Base-by-base conservation (phyloP, 345 rosid species). In the Dovyalis caffra region DNA sequence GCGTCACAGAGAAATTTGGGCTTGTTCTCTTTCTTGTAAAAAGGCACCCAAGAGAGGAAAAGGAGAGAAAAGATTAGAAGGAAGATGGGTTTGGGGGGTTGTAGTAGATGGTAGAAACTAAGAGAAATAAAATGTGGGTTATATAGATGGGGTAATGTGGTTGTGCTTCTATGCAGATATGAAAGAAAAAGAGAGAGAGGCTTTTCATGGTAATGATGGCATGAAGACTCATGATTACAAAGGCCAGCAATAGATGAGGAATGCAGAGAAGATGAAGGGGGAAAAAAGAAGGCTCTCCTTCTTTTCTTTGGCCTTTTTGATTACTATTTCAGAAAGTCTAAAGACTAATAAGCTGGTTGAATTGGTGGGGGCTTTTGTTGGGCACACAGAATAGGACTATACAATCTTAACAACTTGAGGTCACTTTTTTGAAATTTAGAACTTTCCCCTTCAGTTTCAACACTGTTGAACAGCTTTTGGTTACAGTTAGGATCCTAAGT, bases 161-260 rank as follows among this genome's bases (percentile, higher is more conserved):
- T 49, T 69, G 64, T 20, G 77, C 70, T 68, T 72, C 53, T 43
- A 23, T 69, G 68, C 61, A 65, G 60, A 70, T 47, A 16, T 82
- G 81, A 70, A 72, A 77, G 74, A n/a, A 69, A 70, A 40, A 75
- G 64, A 57, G 75, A 77, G 74, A 79, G 80, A 8, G 45, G 79
- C 43, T 79, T 89, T 86, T 75, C 80, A 82, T 81, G 65, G 93
- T 74, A 88, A 89, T 89, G 91, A 89, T 90, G 90, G 82, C 85
- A 70, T 25, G 53, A 80, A 83, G 85, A 83, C 77, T 85, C 96
- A 89, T 90, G 78, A 90, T 93, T 91, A 86, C 95, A 65, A 76
- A 77, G 88, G 71, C 85, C 80, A 84, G 79, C 76, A 73, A 84
- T 38, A 31, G 84, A 86, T 25, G 85, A 80, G 78, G 77, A 86